Evolutionary conservation across 192 early-diverging fungal genomes (phyloP).

Genomic region (Coemansia sp.): DNA sequence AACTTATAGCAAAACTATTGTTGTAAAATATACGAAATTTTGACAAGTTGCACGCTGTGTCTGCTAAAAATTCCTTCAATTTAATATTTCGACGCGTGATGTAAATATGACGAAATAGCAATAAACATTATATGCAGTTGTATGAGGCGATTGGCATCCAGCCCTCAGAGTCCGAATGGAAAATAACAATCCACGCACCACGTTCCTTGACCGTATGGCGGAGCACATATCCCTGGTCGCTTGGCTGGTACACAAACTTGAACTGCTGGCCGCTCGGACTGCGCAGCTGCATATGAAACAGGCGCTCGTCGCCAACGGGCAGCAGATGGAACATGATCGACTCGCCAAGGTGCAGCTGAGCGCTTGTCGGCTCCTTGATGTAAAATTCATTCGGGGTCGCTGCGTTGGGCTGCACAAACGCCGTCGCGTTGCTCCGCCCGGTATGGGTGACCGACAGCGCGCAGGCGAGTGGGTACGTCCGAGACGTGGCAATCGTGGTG

Average conservation of each 20-base stretch:
- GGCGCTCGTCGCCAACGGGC: slow-evolving; percentile 50
- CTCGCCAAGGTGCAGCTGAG: slow-evolving; percentile 47
- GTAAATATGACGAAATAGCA: background rate
- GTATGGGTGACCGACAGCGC: slow-evolving; percentile 36
- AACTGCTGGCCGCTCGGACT: slow-evolving; percentile 48
- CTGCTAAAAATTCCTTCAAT: too few species aligned
- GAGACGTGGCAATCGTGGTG: slow-evolving; percentile 34
- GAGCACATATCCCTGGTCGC: slow-evolving; percentile 54
- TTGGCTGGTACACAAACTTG: slow-evolving; percentile 57
- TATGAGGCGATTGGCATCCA: slow-evolving; percentile 55
- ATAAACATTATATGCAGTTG: slow-evolving; percentile 25
- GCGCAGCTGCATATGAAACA: slow-evolving; percentile 53
- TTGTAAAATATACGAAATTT: too few species aligned
- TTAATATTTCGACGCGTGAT: too few species aligned
- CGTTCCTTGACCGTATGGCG: slow-evolving; percentile 53
- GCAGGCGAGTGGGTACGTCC: slow-evolving; percentile 50
- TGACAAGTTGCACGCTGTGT: too few species aligned
- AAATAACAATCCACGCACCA: slow-evolving; percentile 55
- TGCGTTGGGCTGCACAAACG: slow-evolving; percentile 51
- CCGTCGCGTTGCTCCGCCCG: slow-evolving; percentile 36
- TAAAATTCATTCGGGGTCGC: slow-evolving; percentile 52
- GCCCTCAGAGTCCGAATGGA: slow-evolving; percentile 50
- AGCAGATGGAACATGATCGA: slow-evolving; percentile 47
- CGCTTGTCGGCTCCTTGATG: slow-evolving; percentile 46
- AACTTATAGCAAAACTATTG: too few species aligned